Conservation (phyloP, 2,329 filamentous ascomycete genomes). For the Pezicula neosporulosa region DNA sequence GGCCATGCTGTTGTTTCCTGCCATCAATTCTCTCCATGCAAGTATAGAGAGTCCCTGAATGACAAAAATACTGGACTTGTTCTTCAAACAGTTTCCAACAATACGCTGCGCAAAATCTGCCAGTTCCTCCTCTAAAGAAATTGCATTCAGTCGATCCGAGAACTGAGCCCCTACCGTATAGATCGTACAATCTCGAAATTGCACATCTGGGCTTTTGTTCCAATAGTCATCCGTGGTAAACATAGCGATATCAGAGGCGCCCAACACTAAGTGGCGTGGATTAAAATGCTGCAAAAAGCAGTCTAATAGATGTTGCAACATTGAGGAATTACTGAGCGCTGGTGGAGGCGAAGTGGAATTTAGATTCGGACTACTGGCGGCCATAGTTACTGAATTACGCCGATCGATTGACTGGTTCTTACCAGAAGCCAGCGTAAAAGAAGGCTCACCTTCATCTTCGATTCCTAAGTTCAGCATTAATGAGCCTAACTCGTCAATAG, state of each 20-base stretch:
- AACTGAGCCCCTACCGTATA: slow-evolving; percentile 4
- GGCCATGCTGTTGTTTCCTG: slow-evolving; percentile 7
- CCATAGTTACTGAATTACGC: not conserved
- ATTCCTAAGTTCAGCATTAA: slow-evolving; percentile 9
- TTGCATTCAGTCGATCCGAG: not conserved
- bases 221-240: not conserved
- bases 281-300: slow-evolving; percentile 5
- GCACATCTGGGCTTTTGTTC: not conserved
- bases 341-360: not conserved
- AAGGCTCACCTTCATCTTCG: slow-evolving; percentile 8
- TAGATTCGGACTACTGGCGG: no score
- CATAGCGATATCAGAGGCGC: not conserved
- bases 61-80: slow-evolving; percentile 1
- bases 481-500: slow-evolving; percentile 8
- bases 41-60: slow-evolving; percentile 6
- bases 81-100: not conserved
- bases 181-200: slow-evolving; percentile 1
- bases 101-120: slow-evolving; percentile 1
- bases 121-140: not conserved
- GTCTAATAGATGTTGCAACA: not conserved
- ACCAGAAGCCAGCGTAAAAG: slow-evolving; percentile 7
- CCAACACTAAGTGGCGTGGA: slow-evolving; percentile 2
- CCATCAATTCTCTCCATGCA: slow-evolving; percentile 5
- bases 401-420: not conserved
- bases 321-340: not conserved